Evolutionary conservation across 192 early-diverging fungal genomes (phyloP), one percentile per base, ranked within the genome.

Genomic region (Dissophora ornata): DNA sequence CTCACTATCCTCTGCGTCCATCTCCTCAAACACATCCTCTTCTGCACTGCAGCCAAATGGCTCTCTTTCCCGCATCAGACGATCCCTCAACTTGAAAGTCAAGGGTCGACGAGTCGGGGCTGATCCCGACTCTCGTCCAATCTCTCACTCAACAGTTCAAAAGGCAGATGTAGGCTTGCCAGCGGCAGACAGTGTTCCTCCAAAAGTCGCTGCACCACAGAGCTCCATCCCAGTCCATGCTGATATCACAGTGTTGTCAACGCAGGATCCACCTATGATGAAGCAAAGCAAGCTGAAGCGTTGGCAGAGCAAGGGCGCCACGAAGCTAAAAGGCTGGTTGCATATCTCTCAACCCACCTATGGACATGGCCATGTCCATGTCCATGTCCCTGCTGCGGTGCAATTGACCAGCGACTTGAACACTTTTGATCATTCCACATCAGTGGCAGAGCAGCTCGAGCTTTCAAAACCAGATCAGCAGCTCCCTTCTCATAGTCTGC

Each of bases 301-400:
- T 36, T 55, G 52, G 58, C 44, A 61, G 26, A 57, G 24, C 32
- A 47, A n/a, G 18, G 26, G 58, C 16, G 30, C 58, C 5, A 36
- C 12, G 26, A 61, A 61, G 25, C 1, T 61, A n/a, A 61, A 61
- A n/a, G 30, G 4, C 15, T 61, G 58, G 58, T 48, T 61, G 41
- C 22, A 59, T 26, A 25, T 61, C 24, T n/a, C n/a, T n/a, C 45
- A 61, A 19, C 8, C 30, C 29, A 22, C 29, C 4, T 32, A 61
- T 11, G 8, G 0, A 10, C 9, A 36, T 12, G 26, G 48, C 25
- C 48, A 22, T 19, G 21, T 10, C 7, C 21, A 50, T 26, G 5
- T 2, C 2, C 15, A 7, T 22, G 36, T 40, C 34, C 19, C 26
- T 18, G 18, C 57, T 11, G 4, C 26, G 29, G 25, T 46, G 19